Evolutionary conservation across 305 asterid species (phyloP).

Genomic region (Solanum hybrid): DNA sequence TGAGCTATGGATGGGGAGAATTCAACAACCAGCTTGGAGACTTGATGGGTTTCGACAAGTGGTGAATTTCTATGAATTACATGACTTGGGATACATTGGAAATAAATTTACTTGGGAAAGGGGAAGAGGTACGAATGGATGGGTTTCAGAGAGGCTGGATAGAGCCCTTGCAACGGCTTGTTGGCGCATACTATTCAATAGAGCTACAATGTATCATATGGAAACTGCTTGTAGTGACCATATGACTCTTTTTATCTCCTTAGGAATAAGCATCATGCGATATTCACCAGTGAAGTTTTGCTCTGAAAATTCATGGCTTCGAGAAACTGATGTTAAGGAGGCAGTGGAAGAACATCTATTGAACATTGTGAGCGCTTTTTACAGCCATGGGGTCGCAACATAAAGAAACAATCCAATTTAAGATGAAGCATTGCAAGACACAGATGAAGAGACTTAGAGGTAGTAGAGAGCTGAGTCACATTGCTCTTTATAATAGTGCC

Average conservation of each 20-base stretch:
- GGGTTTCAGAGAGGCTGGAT: background rate
- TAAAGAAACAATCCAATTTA: background rate
- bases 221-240: background rate
- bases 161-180: background rate
- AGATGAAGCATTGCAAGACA: background rate
- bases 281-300: background rate
- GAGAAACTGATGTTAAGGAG: background rate
- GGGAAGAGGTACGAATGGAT: background rate
- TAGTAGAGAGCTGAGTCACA: background rate
- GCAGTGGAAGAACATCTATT: background rate
- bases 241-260: background rate
- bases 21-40: background rate
- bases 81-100: background rate
- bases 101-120: background rate
- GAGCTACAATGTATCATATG: background rate
- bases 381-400: background rate
- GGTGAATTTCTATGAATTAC: background rate
- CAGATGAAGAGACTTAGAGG: background rate
- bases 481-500: background rate
- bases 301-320: background rate
- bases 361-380: background rate
- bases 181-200: background rate
- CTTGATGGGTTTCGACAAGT: background rate
- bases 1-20: background rate
- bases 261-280: background rate